These are phyloP conservation scores for Syncephalastrum racemosum DNA, from an alignment of 371 early-diverging fungal species.

Conservation along the genomic window DNA sequence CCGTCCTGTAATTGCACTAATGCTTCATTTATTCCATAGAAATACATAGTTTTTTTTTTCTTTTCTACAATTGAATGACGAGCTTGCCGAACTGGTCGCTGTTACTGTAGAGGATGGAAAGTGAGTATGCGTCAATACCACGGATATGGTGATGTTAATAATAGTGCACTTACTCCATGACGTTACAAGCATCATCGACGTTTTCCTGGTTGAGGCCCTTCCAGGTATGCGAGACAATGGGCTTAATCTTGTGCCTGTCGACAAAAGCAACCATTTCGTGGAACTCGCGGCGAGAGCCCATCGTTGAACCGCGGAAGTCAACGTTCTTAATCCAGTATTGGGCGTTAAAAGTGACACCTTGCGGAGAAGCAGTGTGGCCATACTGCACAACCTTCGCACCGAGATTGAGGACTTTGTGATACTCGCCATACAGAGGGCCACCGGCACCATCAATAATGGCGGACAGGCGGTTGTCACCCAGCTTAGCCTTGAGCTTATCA, in stretches of 20 bases:
- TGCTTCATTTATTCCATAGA: no score
- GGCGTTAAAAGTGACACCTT: constrained; percentile 48
- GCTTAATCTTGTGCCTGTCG: constrained; percentile 51
- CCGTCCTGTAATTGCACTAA: no score
- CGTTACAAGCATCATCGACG: constrained; percentile 51
- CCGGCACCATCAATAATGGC: constrained; percentile 74
- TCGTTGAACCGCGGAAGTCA: constrained; percentile 59
- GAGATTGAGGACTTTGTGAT: constrained; percentile 31
- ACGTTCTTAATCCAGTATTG: constrained; percentile 51
- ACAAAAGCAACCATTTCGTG: constrained; percentile 62
- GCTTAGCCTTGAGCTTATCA: constrained; percentile 37
- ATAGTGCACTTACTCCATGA: constrained; percentile 41
- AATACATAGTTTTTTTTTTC: no score
- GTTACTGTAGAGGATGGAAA: neutral
- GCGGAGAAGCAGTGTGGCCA: constrained; percentile 5
- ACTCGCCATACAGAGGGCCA: constrained; percentile 46
- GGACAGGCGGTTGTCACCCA: constrained; percentile 42
- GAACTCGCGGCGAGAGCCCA: constrained; percentile 68
- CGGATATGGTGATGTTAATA: neutral
- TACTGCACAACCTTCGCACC: constrained; percentile 55
- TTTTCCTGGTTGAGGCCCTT: constrained; percentile 44
- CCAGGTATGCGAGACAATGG: constrained; percentile 61
- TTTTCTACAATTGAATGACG: constrained; percentile 3
- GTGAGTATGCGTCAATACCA: neutral
- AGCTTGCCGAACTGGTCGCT: constrained; percentile 10